Evolutionary conservation across 2,329 filamentous ascomycete genomes (phyloP), one percentile per base, ranked within the genome.

Genomic region (Fusarium subtropicale): DNA sequence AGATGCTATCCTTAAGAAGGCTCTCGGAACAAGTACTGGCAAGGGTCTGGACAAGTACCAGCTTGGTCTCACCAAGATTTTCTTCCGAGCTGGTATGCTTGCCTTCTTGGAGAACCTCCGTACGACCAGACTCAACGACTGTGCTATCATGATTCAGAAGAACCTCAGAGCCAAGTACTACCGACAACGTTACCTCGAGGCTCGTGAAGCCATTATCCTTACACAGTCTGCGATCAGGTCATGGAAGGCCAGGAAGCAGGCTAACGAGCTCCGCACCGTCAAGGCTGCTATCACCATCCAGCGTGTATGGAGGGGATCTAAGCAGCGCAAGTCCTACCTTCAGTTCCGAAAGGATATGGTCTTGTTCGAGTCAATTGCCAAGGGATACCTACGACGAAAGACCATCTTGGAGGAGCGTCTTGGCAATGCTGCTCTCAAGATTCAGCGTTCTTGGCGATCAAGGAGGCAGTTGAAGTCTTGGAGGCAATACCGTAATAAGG

Each of bases 41-140:
- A 88, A 91, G 73, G 91, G 91, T 48, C 82, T 90, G 56, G 96
- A 98, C 83, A 99, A 97, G 81, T 99, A 98, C 78, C 96, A 99
- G 82, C 88, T 99, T 69, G 96, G 96, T 82, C 85, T 98, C 71
- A 98, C 95, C 54, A 99, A 99, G 84, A 97, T 99, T 78, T 99
- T 99, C 84, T 99, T 99, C 89, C 92, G 96, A 64, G 96, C 96
- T 58, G 96, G 96, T 80, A 99, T 99, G 96, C 90, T 99, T 74
- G 96, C 96, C 9, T 97, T 97, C 83, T 84, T 99, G 52, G 96
- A 99, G 82, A 97, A 97, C 72, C 86, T 97, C 70, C 90, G 96
- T 62, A 97, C 96, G 15, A 93, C 87, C 71, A 90, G 94, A 62
- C 86, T 99, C 77, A 98, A 97, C 78, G 92, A 94, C 71, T 97